These are phyloP conservation scores for Suillus subluteus DNA, from an alignment of 768 basidiomycete species.

Conservation along the genomic window DNA sequence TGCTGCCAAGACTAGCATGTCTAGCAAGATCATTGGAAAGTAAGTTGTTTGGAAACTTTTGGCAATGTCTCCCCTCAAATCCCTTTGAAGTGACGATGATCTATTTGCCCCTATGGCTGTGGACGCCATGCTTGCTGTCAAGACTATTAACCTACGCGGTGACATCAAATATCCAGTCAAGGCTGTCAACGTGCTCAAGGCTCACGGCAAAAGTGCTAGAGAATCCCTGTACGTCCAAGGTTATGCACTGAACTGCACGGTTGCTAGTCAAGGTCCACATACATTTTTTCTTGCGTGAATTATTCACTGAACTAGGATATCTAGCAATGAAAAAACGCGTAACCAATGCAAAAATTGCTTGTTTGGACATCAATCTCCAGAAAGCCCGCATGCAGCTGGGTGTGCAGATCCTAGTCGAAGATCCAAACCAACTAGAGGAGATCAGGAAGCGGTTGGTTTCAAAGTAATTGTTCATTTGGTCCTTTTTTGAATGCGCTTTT, in stretches of 20 bases:
- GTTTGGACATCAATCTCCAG: slow-evolving; percentile 96
- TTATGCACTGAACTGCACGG: slow-evolving; percentile 97
- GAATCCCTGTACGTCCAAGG: slow-evolving; percentile 95
- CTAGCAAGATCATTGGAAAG: slow-evolving; percentile 98
- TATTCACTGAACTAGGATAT: slow-evolving; percentile 10
- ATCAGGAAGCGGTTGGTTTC: slow-evolving; percentile 82
- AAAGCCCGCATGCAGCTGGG: slow-evolving; percentile 98
- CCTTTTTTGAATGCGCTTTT: background rate
- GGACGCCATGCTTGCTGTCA: slow-evolving; percentile 97
- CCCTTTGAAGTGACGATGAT: slow-evolving; percentile 80
- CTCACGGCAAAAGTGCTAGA: slow-evolving; percentile 93
- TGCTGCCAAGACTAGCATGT: slow-evolving; percentile 98
- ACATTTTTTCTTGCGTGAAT: slow-evolving; percentile 1
- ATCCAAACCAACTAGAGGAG: slow-evolving; percentile 94
- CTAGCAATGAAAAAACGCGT: slow-evolving; percentile 98
- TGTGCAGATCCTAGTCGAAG: slow-evolving; percentile 95
- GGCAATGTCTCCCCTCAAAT: background rate
- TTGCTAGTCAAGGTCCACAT: slow-evolving; percentile 93
- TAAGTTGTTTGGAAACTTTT: slow-evolving; percentile 47
- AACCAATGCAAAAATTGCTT: slow-evolving; percentile 93
- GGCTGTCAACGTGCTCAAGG: slow-evolving; percentile 97
- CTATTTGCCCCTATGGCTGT: slow-evolving; percentile 99
- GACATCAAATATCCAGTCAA: slow-evolving; percentile 99
- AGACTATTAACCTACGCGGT: slow-evolving; percentile 89
- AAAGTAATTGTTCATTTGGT: slow-evolving; percentile 1